Conservation (phyloP, 257 asterid species). For the Hygrophila difformis region DNA sequence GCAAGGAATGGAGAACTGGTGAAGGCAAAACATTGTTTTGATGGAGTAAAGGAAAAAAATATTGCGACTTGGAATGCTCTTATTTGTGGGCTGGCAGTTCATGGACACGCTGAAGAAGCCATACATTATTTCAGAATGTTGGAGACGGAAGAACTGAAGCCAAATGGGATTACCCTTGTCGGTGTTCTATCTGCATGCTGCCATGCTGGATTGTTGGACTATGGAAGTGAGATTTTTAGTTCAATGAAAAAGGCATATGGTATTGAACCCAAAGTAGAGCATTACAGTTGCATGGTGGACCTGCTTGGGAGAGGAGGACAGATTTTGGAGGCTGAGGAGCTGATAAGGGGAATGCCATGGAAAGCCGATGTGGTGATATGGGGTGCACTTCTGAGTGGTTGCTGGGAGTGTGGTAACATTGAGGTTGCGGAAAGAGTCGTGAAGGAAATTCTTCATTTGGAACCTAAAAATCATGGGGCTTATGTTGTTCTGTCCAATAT, state of each 20-base stretch:
- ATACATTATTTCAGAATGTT: conserved; percentile 34
- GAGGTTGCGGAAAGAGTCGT: conserved; percentile 74
- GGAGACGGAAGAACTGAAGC: conserved; percentile 33
- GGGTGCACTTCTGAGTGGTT: conserved; percentile 77
- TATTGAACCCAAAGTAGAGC: conserved; percentile 64
- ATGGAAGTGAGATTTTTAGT: conserved; percentile 43
- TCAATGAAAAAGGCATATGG: conserved; percentile 48
- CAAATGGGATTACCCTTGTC: conserved; percentile 59
- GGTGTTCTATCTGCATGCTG: conserved; percentile 84
- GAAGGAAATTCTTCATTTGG: conserved; percentile 53
- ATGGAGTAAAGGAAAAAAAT: conserved; percentile 42
- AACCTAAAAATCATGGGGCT: conserved; percentile 62
- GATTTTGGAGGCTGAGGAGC: conserved; percentile 63
- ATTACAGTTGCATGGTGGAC: conserved; percentile 81
- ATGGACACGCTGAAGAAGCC: conserved; percentile 73
- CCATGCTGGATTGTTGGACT: conserved; percentile 64
- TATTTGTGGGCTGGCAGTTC: conserved; percentile 72
- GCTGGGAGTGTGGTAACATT: conserved; percentile 46
- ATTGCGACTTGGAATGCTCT: conserved; percentile 81
- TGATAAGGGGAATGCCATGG: conserved; percentile 63
- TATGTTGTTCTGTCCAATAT: conserved; percentile 73
- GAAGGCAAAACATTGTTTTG: conserved; percentile 48
- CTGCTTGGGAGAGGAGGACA: conserved; percentile 69
- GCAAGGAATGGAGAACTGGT: conserved; percentile 63
- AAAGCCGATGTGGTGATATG: conserved; percentile 72